These are phyloP conservation scores for Backusella psychrophila DNA, from an alignment of 192 early-diverging fungal species.

Conservation along the genomic window DNA sequence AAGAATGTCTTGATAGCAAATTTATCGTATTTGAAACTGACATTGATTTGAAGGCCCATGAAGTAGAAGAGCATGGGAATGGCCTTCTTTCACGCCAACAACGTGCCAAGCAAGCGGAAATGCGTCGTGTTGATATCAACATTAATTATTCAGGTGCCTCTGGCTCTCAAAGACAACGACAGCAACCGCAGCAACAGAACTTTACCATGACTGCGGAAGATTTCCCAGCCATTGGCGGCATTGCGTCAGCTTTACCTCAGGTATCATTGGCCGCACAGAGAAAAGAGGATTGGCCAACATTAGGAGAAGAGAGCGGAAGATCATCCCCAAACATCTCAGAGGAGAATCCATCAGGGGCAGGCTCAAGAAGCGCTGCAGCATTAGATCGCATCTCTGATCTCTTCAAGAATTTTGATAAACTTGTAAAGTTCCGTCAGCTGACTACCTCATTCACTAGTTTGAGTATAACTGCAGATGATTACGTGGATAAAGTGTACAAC, in stretches of 20 bases:
- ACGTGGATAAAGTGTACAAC: conserved; percentile 37
- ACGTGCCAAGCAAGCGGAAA: conserved; percentile 33
- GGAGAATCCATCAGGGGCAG: background rate
- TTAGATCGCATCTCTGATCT: conserved; percentile 39
- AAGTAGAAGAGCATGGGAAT: conserved; percentile 55
- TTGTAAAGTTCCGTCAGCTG: conserved; percentile 44
- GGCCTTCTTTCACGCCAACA: conserved; percentile 21
- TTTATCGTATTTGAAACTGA: conserved; percentile 95
- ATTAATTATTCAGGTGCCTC: conserved; percentile 22
- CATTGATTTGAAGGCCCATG: conserved; percentile 89
- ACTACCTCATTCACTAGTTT: conserved; percentile 42
- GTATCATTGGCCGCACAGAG: background rate
- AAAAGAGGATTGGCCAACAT: conserved; percentile 23
- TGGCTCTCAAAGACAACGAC: conserved; percentile 11
- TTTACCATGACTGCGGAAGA: conserved; percentile 1
- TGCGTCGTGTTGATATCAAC: conserved; percentile 35
- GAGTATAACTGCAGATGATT: conserved; percentile 35
- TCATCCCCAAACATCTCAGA: background rate
- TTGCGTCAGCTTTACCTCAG: background rate
- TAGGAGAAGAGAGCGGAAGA: conserved; percentile 11
- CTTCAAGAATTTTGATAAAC: conserved; percentile 35
- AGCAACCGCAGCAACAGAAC: conserved; percentile 1
- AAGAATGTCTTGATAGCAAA: conserved; percentile 87
- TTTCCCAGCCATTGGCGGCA: conserved; percentile 20
- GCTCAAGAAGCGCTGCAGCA: conserved; percentile 36